Evolutionary conservation across 768 basidiomycete species (phyloP).

Genomic region (Porphyrellus cyaneotinctus): DNA sequence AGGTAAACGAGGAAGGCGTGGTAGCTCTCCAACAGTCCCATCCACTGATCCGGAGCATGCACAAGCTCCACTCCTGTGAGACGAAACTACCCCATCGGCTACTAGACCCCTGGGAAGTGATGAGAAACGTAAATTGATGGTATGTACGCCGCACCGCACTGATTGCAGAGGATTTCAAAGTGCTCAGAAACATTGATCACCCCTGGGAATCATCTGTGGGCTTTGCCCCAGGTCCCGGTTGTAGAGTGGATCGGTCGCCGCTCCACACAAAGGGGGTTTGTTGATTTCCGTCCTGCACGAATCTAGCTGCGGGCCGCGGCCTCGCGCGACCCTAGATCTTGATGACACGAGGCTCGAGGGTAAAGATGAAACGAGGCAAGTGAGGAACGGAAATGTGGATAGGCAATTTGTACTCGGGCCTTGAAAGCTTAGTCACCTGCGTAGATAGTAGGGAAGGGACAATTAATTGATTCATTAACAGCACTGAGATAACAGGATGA

Average conservation of each 20-base stretch:
- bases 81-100: not conserved
- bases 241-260: not conserved
- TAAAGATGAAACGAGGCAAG: conserved; percentile 4
- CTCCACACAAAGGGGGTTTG: not conserved
- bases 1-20: not conserved
- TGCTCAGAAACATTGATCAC: not conserved
- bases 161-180: conserved; percentile 5
- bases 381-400: conserved; percentile 8
- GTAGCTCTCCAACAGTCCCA: not conserved
- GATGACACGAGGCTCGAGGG: conserved; percentile 5
- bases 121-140: conserved; percentile 8
- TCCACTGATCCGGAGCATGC: not conserved
- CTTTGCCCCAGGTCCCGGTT: not conserved
- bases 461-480: conserved; percentile 3
- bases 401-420: not conserved
- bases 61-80: conserved; percentile 14
- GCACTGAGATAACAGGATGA: not conserved
- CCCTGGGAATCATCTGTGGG: not conserved
- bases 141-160: not conserved
- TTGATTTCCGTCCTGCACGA: not conserved
- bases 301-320: conserved; percentile 18
- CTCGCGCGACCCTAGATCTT: conserved; percentile 11
- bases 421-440: conserved; percentile 16
- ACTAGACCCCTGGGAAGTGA: not conserved
- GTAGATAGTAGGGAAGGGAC: not conserved